Base-by-base conservation (phyloP, 305 asterid species). In the Fraxinus platypoda region DNA sequence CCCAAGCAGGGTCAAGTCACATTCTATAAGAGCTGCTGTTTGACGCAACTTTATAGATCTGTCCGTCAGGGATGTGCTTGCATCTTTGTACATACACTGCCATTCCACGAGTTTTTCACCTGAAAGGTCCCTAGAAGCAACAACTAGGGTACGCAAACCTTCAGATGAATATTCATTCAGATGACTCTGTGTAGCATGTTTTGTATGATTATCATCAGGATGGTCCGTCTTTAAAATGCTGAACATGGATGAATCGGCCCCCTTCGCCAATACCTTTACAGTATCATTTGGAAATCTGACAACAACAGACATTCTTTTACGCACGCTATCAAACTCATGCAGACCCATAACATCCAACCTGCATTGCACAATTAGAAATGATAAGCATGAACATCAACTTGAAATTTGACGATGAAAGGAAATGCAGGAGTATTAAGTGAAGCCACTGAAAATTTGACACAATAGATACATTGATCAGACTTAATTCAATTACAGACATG, bases 341-440 rank as follows among this genome's bases (percentile, higher is more conserved):
- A 97, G 88, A 74, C 98, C 99, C 93, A 94, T 90, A 76, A 97
- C 98, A 81, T 97, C 98, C 93, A 94, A 92, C 94, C 98, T 97
- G 88, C 91, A 89, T 82, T 17, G 64, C 74, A 84, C 25, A 73
- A 28, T 77, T 35, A 79, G 62, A 79, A 71, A 83, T 75, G 52
- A 75, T 30, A 80, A 86, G 76, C 70, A 76, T 6, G 74, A 74
- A n/a, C 33, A 49, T 34, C 9, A 46, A 77, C 57, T 80, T 84
- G 49, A 34, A 64, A 78, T 62, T 62, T 26, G 41, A 83, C 37
- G 62, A 37, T 3, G 12, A 49, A 76, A 70, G 38, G 41, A 13
- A 46, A 68, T 23, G 38, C 30, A 25, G 8, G 19, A 17, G 57
- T 57, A 74, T 68, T 52, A 17, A 52, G 62, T 52, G 31, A 33